Evolutionary conservation across 768 basidiomycete species (phyloP).

Genomic region (Serendipita sp.): DNA sequence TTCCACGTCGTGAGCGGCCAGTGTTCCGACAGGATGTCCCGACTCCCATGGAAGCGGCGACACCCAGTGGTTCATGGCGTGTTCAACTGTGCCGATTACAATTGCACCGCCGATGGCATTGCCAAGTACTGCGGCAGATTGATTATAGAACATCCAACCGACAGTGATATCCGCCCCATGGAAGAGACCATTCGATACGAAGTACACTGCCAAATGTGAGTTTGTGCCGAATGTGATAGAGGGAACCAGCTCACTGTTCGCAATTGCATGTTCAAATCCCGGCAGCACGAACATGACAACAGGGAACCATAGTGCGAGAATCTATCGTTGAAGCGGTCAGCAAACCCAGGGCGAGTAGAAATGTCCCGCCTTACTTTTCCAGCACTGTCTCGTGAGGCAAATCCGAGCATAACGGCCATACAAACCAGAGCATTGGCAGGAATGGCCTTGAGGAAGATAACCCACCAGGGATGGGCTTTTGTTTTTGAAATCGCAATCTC

Average conservation of each 20-base stretch:
- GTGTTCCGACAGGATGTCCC: conserved; percentile 5
- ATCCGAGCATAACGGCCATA: conserved; percentile 12
- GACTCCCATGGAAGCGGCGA: conserved; percentile 7
- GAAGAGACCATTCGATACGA: conserved; percentile 11
- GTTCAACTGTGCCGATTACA: conserved; percentile 9
- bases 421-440: conserved; percentile 12
- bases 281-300: conserved; percentile 10
- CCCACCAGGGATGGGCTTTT: conserved; percentile 10
- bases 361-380: conserved; percentile 7
- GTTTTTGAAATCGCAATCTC: conserved; percentile 9
- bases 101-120: conserved; percentile 12
- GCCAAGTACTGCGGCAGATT: conserved; percentile 12
- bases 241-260: conserved; percentile 8
- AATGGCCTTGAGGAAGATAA: conserved; percentile 12
- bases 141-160: conserved; percentile 12
- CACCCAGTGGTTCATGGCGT: conserved; percentile 7
- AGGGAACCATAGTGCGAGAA: conserved; percentile 12
- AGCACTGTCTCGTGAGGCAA: conserved; percentile 11
- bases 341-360: not conserved
- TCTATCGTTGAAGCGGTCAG: not conserved
- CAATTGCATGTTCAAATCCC: conserved; percentile 11
- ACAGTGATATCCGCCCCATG: conserved; percentile 11
- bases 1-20: conserved; percentile 7
- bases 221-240: not conserved
- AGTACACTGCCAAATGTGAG: conserved; percentile 9